Evolutionary conservation across 1,284 basidiomycete species (phyloP).

Genomic region (Sphagnurus paluster): DNA sequence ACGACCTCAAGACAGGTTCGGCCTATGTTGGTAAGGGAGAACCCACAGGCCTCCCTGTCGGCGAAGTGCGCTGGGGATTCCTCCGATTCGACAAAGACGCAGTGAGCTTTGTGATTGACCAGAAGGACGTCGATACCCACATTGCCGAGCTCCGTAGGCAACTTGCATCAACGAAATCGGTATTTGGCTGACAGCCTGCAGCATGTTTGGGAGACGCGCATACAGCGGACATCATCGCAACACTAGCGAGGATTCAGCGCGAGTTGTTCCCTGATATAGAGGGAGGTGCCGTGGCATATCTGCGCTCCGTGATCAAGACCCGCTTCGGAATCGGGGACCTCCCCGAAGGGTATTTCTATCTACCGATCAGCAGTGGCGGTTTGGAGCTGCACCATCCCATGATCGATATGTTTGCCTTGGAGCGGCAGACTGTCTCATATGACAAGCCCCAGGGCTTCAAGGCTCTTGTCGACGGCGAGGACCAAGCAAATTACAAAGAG

Average conservation of each 20-base stretch:
- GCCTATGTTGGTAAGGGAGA: conserved; percentile 27
- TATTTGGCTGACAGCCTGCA: conserved; percentile 40
- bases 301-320: conserved; percentile 32
- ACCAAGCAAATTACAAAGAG: conserved; percentile 21
- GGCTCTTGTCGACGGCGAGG: conserved; percentile 23
- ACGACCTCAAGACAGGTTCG: conserved; percentile 39
- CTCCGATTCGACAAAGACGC: conserved; percentile 33
- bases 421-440: conserved; percentile 6
- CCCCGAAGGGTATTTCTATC: conserved; percentile 45
- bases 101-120: conserved; percentile 38
- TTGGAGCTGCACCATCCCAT: conserved; percentile 40
- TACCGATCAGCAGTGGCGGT: conserved; percentile 40
- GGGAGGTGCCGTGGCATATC: conserved; percentile 33
- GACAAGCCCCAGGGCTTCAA: conserved; percentile 20
- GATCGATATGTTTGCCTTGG: conserved; percentile 38
- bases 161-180: conserved; percentile 36
- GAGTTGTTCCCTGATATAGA: conserved; percentile 33
- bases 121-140: conserved; percentile 35
- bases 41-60: conserved; percentile 28
- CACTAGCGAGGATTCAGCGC: conserved; percentile 36
- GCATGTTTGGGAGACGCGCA: conserved; percentile 36
- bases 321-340: conserved; percentile 37
- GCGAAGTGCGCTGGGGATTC: conserved; percentile 43
- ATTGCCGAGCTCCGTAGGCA: conserved; percentile 41
- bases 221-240: conserved; percentile 33